A percentile compares a stretch with the other conserved stretches of the same genome.
Evolutionary conservation across 2,329 filamentous ascomycete genomes (phyloP).

Genomic region (Pseudogymnoascus sp.): DNA sequence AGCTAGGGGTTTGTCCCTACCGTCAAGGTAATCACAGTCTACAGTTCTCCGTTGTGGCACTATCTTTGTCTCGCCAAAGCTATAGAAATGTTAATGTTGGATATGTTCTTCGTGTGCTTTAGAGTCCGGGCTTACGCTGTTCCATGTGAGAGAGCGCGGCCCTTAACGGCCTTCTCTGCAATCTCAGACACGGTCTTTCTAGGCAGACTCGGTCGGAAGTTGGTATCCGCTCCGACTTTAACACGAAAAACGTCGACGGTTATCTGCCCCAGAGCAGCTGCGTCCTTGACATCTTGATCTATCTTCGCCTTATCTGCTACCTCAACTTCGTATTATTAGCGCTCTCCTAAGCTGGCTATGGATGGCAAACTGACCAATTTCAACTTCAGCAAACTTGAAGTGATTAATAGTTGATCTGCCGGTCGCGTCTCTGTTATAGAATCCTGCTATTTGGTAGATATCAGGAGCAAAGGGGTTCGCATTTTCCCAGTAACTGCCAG

Average conservation of each 20-base stretch:
- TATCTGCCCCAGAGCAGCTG: constrained; percentile 11
- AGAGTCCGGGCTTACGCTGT: neutral
- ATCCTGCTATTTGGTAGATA: neutral
- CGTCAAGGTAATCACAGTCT: constrained; percentile 14
- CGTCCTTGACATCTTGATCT: neutral
- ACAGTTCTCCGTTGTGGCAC: neutral
- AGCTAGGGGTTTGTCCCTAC: constrained; percentile 13
- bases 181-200: neutral
- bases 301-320: neutral
- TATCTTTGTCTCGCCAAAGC: neutral
- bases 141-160: neutral
- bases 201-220: neutral
- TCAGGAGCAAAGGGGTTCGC: too few species aligned
- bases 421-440: neutral
- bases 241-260: neutral
- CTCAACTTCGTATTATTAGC: neutral
- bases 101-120: neutral
- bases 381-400: neutral
- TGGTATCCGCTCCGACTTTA: neutral
- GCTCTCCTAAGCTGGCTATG: neutral
- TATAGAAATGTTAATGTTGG: neutral
- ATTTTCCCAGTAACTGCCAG: neutral
- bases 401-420: neutral
- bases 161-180: neutral
- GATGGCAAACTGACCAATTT: neutral